These are phyloP conservation scores for Schizochytrium sp. DNA, from an alignment of 108 stramenopile species.

Conservation along the genomic window DNA sequence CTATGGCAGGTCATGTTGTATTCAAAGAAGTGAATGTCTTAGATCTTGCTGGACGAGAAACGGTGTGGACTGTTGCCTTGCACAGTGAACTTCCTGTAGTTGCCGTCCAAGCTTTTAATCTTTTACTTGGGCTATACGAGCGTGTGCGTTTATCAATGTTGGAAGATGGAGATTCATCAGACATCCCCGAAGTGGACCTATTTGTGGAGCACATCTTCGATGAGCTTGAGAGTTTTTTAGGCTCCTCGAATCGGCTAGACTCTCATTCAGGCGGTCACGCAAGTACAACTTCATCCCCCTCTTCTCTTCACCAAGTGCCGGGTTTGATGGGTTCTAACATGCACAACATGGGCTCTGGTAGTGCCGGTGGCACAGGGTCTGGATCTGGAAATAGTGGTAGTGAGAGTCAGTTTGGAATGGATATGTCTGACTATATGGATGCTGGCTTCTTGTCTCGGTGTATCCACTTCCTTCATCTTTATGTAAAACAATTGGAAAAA, in stretches of 20 bases:
- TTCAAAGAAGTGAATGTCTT: constrained; percentile 15
- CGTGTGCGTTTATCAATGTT: constrained; percentile 2
- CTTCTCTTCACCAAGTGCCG: neutral
- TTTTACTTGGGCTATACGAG: constrained; percentile 17
- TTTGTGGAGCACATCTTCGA: constrained; percentile 43
- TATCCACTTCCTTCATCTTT: constrained; percentile 7
- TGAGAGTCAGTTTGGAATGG: neutral
- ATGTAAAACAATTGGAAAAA: neutral
- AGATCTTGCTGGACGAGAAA: constrained; percentile 26
- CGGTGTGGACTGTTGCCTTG: constrained; percentile 49
- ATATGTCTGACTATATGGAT: neutral
- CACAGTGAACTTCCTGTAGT: neutral
- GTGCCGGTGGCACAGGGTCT: neutral
- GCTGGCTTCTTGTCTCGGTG: constrained; percentile 8
- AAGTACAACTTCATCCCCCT: neutral
- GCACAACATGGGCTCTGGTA: too few relatives aligned
- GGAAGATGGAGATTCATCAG: neutral
- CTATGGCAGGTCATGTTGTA: constrained; percentile 14
- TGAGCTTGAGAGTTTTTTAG: constrained; percentile 2
- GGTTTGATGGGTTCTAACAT: too few relatives aligned
- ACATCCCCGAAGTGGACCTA: constrained; percentile 17
- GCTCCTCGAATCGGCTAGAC: neutral
- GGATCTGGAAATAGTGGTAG: neutral
- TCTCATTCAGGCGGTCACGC: neutral
- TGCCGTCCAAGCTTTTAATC: constrained; percentile 27